Conservation (phyloP, 139 green algal genomes). For the Tetratostichococcus sp. region DNA sequence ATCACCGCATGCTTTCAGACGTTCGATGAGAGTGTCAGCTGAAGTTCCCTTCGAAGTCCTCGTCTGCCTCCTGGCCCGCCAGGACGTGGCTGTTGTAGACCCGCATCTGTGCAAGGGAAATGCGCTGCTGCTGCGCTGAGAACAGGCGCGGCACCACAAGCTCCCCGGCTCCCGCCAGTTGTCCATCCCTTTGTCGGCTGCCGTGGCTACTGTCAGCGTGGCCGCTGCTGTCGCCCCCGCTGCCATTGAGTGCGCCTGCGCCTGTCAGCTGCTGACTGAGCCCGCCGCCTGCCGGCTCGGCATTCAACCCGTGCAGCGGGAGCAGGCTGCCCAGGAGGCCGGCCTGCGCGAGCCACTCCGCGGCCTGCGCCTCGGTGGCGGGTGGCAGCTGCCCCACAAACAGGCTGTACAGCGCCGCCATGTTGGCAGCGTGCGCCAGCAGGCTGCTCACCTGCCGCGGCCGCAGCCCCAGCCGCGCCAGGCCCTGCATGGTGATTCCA, state of each 20-base stretch:
- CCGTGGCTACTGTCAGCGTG: too few relatives aligned
- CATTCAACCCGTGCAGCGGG: too few relatives aligned
- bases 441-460: slow-evolving; percentile 12
- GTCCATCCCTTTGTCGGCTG: not conserved
- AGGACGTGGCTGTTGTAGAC: slow-evolving; percentile 39
- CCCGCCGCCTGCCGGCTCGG: too few relatives aligned
- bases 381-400: slow-evolving; percentile 47
- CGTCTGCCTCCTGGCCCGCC: slow-evolving; percentile 43
- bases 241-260: not conserved
- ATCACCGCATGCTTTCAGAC: too few relatives aligned
- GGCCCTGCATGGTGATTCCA: slow-evolving; percentile 17
- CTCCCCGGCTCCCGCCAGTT: not conserved
- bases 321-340: slow-evolving; percentile 23
- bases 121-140: slow-evolving; percentile 51
- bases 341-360: slow-evolving; percentile 42
- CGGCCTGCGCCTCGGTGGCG: slow-evolving; percentile 8
- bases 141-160: slow-evolving; percentile 43
- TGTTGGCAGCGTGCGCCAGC: slow-evolving; percentile 30
- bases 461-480: slow-evolving; percentile 3
- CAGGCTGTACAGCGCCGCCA: slow-evolving; percentile 50
- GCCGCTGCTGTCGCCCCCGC: not conserved
- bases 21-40: not conserved
- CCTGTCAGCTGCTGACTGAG: not conserved
- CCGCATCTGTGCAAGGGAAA: slow-evolving; percentile 54
- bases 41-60: slow-evolving; percentile 48